Conservation (phyloP, 2,329 filamentous ascomycete genomes). For the Grosmannia serpens region DNA sequence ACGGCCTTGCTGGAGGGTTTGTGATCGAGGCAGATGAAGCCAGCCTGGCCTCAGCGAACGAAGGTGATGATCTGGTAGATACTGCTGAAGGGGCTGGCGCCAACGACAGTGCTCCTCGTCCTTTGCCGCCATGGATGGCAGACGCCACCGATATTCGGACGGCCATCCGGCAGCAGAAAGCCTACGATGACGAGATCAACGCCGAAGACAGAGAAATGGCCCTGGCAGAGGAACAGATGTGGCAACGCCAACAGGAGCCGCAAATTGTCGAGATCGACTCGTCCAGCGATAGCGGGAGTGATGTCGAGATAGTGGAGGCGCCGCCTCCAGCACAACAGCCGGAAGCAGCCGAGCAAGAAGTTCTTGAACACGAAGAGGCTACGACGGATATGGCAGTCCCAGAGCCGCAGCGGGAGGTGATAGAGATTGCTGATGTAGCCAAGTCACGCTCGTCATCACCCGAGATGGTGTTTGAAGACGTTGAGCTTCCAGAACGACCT, state of each 20-base stretch:
- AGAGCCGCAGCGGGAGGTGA: neutral
- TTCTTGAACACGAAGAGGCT: neutral
- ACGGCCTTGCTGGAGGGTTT: constrained; percentile 54
- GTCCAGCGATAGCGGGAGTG: constrained; percentile 47
- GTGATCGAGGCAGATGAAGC: constrained; percentile 23
- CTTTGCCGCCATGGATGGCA: constrained; percentile 65
- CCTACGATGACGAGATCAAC: constrained; percentile 46
- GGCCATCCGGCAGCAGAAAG: constrained; percentile 46
- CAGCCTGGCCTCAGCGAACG: constrained; percentile 18
- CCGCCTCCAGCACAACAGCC: constrained; percentile 14
- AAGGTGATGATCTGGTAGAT: neutral
- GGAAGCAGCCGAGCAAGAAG: neutral
- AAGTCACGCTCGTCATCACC: neutral
- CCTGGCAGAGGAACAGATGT: constrained; percentile 40
- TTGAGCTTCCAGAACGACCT: constrained; percentile 10
- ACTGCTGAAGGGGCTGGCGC: no score
- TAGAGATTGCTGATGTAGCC: neutral
- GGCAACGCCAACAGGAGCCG: constrained; percentile 29
- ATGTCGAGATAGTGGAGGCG: constrained; percentile 45
- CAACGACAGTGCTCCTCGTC: constrained; percentile 37
- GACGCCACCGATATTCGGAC: constrained; percentile 56
- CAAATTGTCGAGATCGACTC: constrained; percentile 45
- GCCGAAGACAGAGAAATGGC: constrained; percentile 50
- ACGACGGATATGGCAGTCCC: neutral
- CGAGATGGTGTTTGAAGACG: constrained; percentile 24